A percentile compares a stretch with the other conserved stretches of the same genome.
These are phyloP conservation scores for Apophysomyces sp. DNA, from an alignment of 371 early-diverging fungal species.

Conservation along the genomic window DNA sequence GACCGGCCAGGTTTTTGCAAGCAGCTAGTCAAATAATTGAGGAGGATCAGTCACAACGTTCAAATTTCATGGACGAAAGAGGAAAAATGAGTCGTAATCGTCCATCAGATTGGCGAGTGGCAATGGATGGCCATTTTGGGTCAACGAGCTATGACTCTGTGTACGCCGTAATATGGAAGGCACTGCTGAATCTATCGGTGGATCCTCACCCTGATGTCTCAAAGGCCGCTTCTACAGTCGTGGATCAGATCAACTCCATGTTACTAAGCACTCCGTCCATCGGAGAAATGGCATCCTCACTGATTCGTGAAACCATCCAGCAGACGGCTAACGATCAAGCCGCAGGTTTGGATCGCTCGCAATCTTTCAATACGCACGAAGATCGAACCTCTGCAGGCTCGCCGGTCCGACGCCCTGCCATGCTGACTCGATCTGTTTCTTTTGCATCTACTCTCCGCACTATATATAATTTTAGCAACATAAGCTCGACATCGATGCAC, in stretches of 20 bases:
- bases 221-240: constrained; percentile 58
- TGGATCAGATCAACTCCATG: constrained; percentile 71
- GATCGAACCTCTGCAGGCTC: constrained; percentile 8
- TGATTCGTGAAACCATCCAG: constrained; percentile 31
- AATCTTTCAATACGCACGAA: constrained; percentile 20
- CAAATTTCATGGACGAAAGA: constrained; percentile 15
- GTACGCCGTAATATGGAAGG: constrained; percentile 75
- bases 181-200: constrained; percentile 70
- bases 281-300: constrained; percentile 37
- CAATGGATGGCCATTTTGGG: constrained; percentile 32
- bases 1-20: constrained; percentile 57
- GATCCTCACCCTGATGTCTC: constrained; percentile 80
- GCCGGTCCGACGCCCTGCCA: constrained; percentile 28
- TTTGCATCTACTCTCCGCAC: constrained; percentile 52
- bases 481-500: constrained; percentile 11
- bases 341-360: constrained; percentile 20
- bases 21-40: constrained; percentile 71
- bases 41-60: constrained; percentile 43
- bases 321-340: constrained; percentile 11
- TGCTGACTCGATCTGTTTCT: constrained; percentile 45
- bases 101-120: constrained; percentile 26
- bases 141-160: constrained; percentile 52
- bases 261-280: constrained; percentile 38
- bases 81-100: constrained; percentile 17
- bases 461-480: constrained; percentile 46